phyloP scores from a whole-genome alignment of 2,329 filamentous ascomycete species.

The Fusarium fracticaudum region DNA sequence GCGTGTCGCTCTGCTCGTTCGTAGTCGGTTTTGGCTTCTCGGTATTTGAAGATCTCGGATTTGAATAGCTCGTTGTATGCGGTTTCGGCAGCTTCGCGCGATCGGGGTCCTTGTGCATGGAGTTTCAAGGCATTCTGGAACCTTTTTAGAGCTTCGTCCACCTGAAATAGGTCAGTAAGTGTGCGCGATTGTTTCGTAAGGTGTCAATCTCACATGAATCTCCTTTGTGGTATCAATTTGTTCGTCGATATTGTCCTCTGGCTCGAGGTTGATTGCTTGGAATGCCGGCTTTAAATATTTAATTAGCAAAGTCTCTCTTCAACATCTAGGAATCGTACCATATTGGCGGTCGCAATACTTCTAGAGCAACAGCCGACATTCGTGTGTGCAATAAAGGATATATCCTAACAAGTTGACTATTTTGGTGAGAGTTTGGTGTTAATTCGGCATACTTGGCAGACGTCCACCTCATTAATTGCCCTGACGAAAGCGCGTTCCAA shows the following conservation, averaged over 20 bases:
- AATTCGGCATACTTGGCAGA: conserved; percentile 27
- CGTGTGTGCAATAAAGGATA: conserved; percentile 16
- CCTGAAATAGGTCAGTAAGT: conserved; percentile 54
- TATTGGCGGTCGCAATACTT: conserved; percentile 31
- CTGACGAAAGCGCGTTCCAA: conserved; percentile 36
- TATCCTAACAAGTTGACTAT: conserved; percentile 1
- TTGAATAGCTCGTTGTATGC: conserved; percentile 88
- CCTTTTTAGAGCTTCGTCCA: conserved; percentile 94
- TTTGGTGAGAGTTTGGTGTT: conserved; percentile 17
- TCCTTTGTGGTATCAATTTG: conserved; percentile 96
- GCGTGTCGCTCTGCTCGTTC: conserved; percentile 71
- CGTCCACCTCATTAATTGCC: conserved; percentile 26
- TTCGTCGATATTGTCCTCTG: conserved; percentile 88
- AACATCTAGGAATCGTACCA: conserved; percentile 19
- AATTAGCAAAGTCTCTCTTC: conserved; percentile 18
- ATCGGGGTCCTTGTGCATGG: conserved; percentile 84
- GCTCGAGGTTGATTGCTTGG: conserved; percentile 91
- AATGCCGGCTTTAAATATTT: conserved; percentile 68
- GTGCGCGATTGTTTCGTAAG: background rate
- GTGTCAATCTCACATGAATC: conserved; percentile 68
- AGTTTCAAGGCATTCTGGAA: conserved; percentile 92
- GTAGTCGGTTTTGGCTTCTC: conserved; percentile 87
- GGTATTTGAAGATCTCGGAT: conserved; percentile 93
- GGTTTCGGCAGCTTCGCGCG: conserved; percentile 77
- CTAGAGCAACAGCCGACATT: conserved; percentile 31